phyloP scores from a whole-genome alignment of 768 basidiomycete genomes.

The Botryobasidium botryosum region DNA sequence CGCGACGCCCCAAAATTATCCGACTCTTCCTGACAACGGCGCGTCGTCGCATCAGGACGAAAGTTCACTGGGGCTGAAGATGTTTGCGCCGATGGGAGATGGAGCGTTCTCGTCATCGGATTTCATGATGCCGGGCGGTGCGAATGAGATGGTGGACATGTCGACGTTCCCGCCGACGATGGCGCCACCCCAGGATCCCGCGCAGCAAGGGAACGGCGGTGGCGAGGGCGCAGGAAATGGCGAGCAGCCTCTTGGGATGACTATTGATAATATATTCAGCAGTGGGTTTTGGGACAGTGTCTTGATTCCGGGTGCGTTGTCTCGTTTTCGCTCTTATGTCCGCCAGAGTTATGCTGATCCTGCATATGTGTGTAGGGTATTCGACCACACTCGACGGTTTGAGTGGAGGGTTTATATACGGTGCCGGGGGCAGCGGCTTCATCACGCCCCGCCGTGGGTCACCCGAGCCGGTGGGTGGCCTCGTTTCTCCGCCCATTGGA shows the following conservation, averaged over 20 bases:
- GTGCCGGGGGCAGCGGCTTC: constrained; percentile 64
- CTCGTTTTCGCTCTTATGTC: too few relatives aligned
- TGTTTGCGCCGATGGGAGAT: neutral
- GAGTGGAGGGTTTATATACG: constrained; percentile 73
- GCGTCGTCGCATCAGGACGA: too few relatives aligned
- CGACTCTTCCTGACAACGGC: too few relatives aligned
- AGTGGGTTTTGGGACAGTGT: constrained; percentile 78
- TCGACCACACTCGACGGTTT: constrained; percentile 66
- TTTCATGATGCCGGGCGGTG: neutral
- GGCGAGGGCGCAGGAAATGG: constrained; percentile 13
- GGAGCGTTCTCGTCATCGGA: neutral
- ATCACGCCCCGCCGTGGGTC: constrained; percentile 38
- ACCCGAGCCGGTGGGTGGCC: constrained; percentile 2
- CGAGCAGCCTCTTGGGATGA: constrained; percentile 18
- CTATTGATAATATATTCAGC: constrained; percentile 66
- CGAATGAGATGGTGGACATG: constrained; percentile 35
- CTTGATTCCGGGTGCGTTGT: constrained; percentile 57
- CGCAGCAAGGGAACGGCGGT: too few relatives aligned
- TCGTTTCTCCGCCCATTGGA: too few relatives aligned
- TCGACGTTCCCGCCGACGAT: constrained; percentile 81
- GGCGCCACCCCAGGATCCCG: too few relatives aligned
- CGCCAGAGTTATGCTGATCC: neutral
- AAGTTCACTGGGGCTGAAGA: constrained; percentile 1
- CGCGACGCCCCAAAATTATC: too few relatives aligned
- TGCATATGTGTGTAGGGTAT: constrained; percentile 37